Evolutionary conservation across 192 early-diverging fungal genomes (phyloP).

Genomic region (Fimicolochytrium jonesii): DNA sequence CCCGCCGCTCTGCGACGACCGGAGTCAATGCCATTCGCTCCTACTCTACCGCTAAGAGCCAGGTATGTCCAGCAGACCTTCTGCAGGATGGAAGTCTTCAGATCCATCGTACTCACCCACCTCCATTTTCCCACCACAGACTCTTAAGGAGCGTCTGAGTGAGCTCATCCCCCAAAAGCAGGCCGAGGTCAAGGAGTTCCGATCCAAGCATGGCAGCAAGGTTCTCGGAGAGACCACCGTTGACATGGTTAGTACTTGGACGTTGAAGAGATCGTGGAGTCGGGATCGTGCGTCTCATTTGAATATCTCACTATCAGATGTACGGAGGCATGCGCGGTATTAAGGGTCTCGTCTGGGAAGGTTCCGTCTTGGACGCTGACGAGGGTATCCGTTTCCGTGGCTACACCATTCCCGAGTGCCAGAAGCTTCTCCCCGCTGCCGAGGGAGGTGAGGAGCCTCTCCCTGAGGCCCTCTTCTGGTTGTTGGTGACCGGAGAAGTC

Average conservation of each 20-base stretch:
- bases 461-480: conserved; percentile 98
- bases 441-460: conserved; percentile 86
- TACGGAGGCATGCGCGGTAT: conserved; percentile 99
- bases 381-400: conserved; percentile 99
- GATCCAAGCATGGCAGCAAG: conserved; percentile 84
- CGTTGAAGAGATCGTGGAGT: no score
- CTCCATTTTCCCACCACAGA: conserved; percentile 52
- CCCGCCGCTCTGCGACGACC: conserved; percentile 9
- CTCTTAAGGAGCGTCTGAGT: conserved; percentile 87
- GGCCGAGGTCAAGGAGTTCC: conserved; percentile 92
- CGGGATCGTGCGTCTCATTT: no score
- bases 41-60: conserved; percentile 24
- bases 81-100: no score
- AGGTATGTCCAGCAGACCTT: no score
- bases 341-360: conserved; percentile 98
- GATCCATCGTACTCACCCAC: no score
- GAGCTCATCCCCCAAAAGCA: conserved; percentile 94
- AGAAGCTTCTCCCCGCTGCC: conserved; percentile 83
- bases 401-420: conserved; percentile 94
- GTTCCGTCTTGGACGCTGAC: conserved; percentile 93
- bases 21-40: conserved; percentile 10
- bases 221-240: conserved; percentile 93
- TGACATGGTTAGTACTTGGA: conserved; percentile 82
- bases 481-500: conserved; percentile 95
- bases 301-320: conserved; percentile 31